These are phyloP conservation scores for Fusarium austroafricanum DNA, from an alignment of 2,329 filamentous ascomycete genomes.

Conservation along the genomic window DNA sequence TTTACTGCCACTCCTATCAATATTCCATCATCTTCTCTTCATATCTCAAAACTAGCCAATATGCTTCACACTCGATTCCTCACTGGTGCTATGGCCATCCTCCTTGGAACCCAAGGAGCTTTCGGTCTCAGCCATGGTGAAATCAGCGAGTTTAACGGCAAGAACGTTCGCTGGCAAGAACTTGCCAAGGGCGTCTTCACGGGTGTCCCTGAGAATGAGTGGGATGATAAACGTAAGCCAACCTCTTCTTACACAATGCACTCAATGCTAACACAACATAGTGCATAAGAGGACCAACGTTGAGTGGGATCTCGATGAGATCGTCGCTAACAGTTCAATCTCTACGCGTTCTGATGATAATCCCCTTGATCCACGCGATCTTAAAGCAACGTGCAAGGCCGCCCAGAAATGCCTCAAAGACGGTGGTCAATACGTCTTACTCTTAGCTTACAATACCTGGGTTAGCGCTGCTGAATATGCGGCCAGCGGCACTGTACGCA, in stretches of 20 bases:
- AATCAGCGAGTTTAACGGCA: background rate
- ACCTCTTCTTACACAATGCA: background rate
- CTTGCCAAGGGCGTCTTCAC: background rate
- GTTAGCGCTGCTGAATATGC: background rate
- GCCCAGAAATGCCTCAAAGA: background rate
- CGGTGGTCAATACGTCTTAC: background rate
- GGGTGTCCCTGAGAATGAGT: background rate
- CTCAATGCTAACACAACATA: background rate
- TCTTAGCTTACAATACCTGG: background rate
- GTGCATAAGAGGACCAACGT: background rate
- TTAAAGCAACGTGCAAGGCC: background rate
- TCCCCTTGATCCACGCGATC: background rate
- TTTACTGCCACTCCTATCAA: background rate
- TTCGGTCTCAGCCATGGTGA: background rate
- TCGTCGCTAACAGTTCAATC: background rate
- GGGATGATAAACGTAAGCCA: background rate
- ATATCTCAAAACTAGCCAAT: background rate
- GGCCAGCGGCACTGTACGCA: background rate
- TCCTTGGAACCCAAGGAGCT: background rate
- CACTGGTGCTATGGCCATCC: background rate
- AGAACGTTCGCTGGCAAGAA: background rate
- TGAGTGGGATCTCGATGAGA: constrained; percentile 4
- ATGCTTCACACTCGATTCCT: background rate
- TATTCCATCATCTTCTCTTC: background rate
- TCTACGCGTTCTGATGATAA: background rate